These are phyloP conservation scores for Aspergillus ruber DNA, from an alignment of 2,329 filamentous ascomycete species.

Conservation along the genomic window DNA sequence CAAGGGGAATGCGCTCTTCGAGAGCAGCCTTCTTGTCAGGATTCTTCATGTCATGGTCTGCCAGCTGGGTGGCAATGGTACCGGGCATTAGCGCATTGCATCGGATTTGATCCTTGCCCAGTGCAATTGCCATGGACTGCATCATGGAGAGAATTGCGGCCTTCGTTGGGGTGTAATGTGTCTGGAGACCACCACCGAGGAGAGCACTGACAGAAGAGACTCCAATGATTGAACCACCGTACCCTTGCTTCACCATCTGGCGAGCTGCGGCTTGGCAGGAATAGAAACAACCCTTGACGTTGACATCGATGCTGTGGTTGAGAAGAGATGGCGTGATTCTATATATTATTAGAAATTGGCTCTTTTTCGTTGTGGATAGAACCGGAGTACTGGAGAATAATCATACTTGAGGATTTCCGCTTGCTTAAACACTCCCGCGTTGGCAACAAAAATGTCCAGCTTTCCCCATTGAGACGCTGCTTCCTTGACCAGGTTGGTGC, in stretches of 20 bases:
- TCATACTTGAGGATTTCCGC: slow-evolving; percentile 67
- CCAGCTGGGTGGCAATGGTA: slow-evolving; percentile 72
- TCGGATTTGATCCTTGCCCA: slow-evolving; percentile 65
- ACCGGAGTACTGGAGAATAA: not conserved
- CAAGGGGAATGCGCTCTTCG: slow-evolving; percentile 68
- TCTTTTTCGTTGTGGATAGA: slow-evolving; percentile 33
- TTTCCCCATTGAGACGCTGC: slow-evolving; percentile 20
- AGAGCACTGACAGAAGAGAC: slow-evolving; percentile 26
- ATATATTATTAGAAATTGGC: slow-evolving; percentile 26
- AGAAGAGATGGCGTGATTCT: slow-evolving; percentile 63
- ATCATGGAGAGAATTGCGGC: slow-evolving; percentile 70
- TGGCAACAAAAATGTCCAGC: slow-evolving; percentile 27
- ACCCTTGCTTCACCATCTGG: slow-evolving; percentile 21
- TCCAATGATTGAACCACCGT: slow-evolving; percentile 24
- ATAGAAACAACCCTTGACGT: slow-evolving; percentile 21
- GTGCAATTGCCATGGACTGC: slow-evolving; percentile 69
- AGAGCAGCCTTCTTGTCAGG: slow-evolving; percentile 39
- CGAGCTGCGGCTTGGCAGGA: slow-evolving; percentile 22
- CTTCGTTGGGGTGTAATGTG: slow-evolving; percentile 79
- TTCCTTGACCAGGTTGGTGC: slow-evolving; percentile 55
- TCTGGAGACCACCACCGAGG: slow-evolving; percentile 60
- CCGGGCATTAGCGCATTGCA: slow-evolving; percentile 77
- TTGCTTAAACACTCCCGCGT: slow-evolving; percentile 58
- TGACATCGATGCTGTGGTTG: slow-evolving; percentile 21
- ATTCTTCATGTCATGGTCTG: slow-evolving; percentile 69